Percentiles rank a stretch among this genome's conserved stretches.
Evolutionary conservation across 225 moss, liverwort and hornwort genomes (phyloP).

Genomic region (Bryoerythrophyllum caledonicum): DNA sequence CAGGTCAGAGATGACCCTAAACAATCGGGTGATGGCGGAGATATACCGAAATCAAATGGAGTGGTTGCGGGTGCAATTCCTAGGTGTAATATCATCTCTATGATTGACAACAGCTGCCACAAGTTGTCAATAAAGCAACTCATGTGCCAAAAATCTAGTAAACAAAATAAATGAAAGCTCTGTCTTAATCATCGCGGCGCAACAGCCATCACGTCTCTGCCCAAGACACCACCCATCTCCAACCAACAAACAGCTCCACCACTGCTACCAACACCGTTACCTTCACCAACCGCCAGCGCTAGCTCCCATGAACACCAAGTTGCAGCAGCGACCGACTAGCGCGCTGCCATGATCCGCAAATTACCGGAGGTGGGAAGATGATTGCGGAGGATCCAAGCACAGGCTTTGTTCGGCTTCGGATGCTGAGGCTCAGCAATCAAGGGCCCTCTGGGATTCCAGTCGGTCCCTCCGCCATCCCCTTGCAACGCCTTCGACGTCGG

Average conservation of each 20-base stretch:
- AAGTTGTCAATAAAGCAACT: too few species aligned
- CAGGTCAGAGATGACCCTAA: neutral
- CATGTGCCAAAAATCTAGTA: neutral
- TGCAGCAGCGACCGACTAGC: too few species aligned
- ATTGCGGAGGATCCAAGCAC: neutral
- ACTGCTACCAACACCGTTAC: too few species aligned
- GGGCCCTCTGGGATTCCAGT: slow-evolving; percentile 17
- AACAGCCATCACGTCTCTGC: neutral
- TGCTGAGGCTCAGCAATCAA: neutral
- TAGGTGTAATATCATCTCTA: too few species aligned
- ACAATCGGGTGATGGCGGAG: neutral
- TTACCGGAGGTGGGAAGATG: neutral
- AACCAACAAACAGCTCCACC: too few species aligned
- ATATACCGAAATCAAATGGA: neutral
- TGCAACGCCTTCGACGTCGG: neutral
- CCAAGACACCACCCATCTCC: too few species aligned
- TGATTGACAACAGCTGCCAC: too few species aligned
- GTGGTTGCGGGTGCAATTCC: too few species aligned
- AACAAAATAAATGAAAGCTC: too few species aligned
- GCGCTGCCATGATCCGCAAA: neutral
- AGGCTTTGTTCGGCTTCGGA: neutral
- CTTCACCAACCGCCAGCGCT: too few species aligned
- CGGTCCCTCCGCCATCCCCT: neutral
- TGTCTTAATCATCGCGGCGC: too few species aligned
- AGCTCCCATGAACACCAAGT: too few species aligned